A percentile compares a stretch with the other conserved stretches of the same genome.
These are phyloP conservation scores for Aspergillus funiculosus DNA, from an alignment of 495 filamentous ascomycete species.

Conservation along the genomic window DNA sequence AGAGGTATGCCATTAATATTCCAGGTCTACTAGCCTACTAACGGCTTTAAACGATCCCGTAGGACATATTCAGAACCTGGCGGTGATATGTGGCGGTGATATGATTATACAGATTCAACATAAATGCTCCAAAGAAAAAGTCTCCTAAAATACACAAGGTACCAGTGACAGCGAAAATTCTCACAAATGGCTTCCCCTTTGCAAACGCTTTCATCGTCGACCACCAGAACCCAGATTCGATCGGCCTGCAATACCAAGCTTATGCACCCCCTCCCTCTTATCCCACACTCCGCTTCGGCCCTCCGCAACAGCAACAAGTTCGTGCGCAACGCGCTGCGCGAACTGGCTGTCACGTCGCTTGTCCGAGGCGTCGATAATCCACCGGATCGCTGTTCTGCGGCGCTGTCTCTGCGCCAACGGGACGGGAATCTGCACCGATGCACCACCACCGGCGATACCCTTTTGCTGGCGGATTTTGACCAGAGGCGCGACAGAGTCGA, in stretches of 20 bases:
- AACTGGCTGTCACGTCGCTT: conserved; percentile 64
- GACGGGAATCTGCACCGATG: conserved; percentile 72
- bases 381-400: conserved; percentile 68
- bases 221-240: conserved; percentile 73
- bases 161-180: no score
- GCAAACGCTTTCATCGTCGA: neutral
- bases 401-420: conserved; percentile 71
- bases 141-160: no score
- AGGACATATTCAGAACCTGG: no score
- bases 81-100: no score
- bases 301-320: conserved; percentile 83
- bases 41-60: no score
- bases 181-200: neutral
- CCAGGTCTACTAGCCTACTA: no score
- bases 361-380: conserved; percentile 78
- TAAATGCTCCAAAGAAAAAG: no score
- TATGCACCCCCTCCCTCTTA: conserved; percentile 62
- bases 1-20: no score
- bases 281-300: conserved; percentile 82
- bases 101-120: no score
- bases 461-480: conserved; percentile 68
- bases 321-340: conserved; percentile 75
- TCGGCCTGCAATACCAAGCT: conserved; percentile 62
- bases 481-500: conserved; percentile 92
- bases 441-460: conserved; percentile 80